These are phyloP conservation scores for Massariosphaeria phaeospora DNA, from an alignment of 495 filamentous ascomycete species.

Conservation along the genomic window DNA sequence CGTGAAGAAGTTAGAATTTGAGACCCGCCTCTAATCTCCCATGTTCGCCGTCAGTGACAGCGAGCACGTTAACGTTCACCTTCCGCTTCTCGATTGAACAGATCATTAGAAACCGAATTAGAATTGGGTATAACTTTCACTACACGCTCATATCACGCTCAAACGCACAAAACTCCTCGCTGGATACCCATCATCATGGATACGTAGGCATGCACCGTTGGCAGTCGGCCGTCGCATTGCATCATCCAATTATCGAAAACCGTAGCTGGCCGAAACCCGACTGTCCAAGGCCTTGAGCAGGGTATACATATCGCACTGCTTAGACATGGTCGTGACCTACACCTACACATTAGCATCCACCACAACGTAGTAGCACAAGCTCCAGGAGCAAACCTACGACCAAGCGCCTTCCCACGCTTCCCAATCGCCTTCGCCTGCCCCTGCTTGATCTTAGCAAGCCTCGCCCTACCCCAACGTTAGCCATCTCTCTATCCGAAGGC, in stretches of 20 bases:
- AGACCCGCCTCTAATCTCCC: no score
- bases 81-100: no score
- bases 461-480: conserved; percentile 36
- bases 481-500: background rate
- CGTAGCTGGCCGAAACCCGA: background rate
- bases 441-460: conserved; percentile 62
- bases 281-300: background rate
- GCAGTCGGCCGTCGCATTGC: background rate
- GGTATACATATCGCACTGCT: background rate
- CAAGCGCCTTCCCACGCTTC: conserved; percentile 61
- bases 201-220: no score
- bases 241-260: background rate
- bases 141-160: no score
- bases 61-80: no score
- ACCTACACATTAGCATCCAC: background rate
- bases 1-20: no score
- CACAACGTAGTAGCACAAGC: background rate
- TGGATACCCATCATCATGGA: background rate
- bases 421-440: conserved; percentile 57
- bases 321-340: conserved; percentile 15
- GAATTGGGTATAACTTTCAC: no score
- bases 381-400: conserved; percentile 48
- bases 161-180: background rate
- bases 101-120: no score
- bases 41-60: no score